phyloP scores from a whole-genome alignment of 1,284 basidiomycete species.

The Pholiota adiposa region DNA sequence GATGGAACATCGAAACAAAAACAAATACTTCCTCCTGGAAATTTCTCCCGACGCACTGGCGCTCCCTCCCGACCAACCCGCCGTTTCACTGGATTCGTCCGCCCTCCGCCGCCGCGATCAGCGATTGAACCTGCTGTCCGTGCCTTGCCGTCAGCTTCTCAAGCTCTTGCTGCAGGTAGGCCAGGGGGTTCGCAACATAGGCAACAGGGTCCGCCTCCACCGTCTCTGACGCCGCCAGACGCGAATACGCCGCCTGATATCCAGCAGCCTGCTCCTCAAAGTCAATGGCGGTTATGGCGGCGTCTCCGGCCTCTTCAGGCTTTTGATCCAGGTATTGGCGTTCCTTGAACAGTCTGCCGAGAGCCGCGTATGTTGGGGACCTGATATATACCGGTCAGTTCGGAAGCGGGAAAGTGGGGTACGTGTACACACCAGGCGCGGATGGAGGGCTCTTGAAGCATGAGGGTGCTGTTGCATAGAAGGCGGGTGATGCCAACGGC shows the following conservation, averaged over 20 bases:
- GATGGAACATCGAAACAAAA: not conserved
- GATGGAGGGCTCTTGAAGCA: constrained; percentile 68
- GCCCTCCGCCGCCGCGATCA: constrained; percentile 25
- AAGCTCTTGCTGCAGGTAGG: constrained; percentile 31
- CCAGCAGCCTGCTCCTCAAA: constrained; percentile 88
- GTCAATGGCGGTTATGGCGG: constrained; percentile 79
- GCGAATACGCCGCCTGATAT: constrained; percentile 93
- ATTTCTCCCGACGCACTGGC: not conserved
- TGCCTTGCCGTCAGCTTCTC: constrained; percentile 25
- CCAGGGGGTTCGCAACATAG: constrained; percentile 59
- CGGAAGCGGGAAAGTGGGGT: not conserved
- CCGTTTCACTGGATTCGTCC: constrained; percentile 14
- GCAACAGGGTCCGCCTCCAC: constrained; percentile 60
- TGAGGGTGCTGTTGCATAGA: constrained; percentile 73
- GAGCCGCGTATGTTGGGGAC: constrained; percentile 69
- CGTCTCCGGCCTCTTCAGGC: constrained; percentile 61
- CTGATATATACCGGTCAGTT: constrained; percentile 39
- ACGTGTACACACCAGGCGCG: constrained; percentile 65
- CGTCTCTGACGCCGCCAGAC: constrained; percentile 81
- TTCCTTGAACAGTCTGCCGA: constrained; percentile 80
- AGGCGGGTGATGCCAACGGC: constrained; percentile 85
- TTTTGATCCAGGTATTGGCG: constrained; percentile 67
- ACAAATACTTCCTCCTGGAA: not conserved
- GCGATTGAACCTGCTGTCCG: constrained; percentile 27
- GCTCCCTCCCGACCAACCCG: not conserved